These are phyloP conservation scores for Aureobasidium leucospermi DNA, from an alignment of 2,329 filamentous ascomycete genomes.

Conservation along the genomic window DNA sequence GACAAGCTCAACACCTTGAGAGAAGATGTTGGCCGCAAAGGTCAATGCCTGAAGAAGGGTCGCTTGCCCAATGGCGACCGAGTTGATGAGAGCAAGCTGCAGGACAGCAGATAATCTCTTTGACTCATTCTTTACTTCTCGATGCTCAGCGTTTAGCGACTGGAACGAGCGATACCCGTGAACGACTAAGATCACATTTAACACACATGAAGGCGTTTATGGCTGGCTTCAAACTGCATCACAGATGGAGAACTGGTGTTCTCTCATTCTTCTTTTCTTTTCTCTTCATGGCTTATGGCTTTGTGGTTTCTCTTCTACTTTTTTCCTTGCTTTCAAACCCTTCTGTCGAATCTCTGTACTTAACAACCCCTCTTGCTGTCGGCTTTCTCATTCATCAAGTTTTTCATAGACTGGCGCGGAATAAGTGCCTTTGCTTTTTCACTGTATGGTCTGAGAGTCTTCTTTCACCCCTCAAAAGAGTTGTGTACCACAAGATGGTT, in stretches of 20 bases:
- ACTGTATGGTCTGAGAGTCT: too few species aligned
- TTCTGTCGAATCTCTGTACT: not conserved
- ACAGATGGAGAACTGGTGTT: not conserved
- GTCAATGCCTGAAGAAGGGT: conserved; percentile 29
- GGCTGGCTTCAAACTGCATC: not conserved
- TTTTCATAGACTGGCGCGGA: too few species aligned
- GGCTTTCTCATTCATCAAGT: too few species aligned
- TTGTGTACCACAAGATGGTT: too few species aligned
- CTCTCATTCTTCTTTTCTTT: not conserved
- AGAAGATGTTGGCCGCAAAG: conserved; percentile 31
- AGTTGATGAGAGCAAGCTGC: conserved; percentile 1
- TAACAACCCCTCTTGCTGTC: not conserved
- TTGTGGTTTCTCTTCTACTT: not conserved
- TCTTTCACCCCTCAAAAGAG: too few species aligned
- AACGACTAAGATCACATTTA: not conserved
- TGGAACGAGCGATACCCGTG: not conserved
- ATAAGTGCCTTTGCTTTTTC: too few species aligned
- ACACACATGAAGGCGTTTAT: not conserved
- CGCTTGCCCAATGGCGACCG: conserved; percentile 4
- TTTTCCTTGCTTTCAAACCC: not conserved
- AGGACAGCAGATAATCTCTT: not conserved
- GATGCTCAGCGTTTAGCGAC: not conserved
- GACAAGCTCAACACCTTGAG: conserved; percentile 28
- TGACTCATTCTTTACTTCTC: not conserved
- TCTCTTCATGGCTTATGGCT: not conserved